phyloP scores from a whole-genome alignment of 768 basidiomycete species.

The Nidularia pulvinata region DNA sequence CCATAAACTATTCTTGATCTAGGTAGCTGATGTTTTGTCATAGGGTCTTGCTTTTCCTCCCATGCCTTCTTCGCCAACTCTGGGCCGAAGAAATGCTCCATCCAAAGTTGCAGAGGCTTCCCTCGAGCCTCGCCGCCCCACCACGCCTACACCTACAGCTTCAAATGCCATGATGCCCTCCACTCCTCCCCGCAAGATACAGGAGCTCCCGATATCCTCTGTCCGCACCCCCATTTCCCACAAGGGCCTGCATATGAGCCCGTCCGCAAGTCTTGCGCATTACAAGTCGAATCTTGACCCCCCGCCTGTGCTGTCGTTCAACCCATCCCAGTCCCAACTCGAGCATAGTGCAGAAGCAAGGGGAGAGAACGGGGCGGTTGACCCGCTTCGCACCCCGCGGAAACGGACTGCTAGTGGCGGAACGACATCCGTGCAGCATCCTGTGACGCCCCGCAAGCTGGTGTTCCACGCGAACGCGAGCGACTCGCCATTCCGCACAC shows the following conservation, averaged over 20 bases:
- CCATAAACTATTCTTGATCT: not conserved
- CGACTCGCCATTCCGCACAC: conserved; percentile 39
- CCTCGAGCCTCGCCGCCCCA: conserved; percentile 4
- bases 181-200: conserved; percentile 30
- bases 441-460: conserved; percentile 35
- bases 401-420: conserved; percentile 20
- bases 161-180: conserved; percentile 26
- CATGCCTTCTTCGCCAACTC: conserved; percentile 46
- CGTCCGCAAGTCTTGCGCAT: conserved; percentile 61
- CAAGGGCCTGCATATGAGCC: conserved; percentile 70
- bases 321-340: conserved; percentile 9
- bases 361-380: conserved; percentile 12
- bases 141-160: conserved; percentile 14
- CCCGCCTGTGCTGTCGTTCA: conserved; percentile 36
- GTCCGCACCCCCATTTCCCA: conserved; percentile 69
- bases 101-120: conserved; percentile 3
- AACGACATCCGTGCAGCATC: conserved; percentile 15
- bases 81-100: conserved; percentile 27
- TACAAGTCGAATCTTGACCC: conserved; percentile 73
- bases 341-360: conserved; percentile 14
- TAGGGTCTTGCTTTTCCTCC: conserved; percentile 37
- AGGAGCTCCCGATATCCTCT: conserved; percentile 47
- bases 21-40: conserved; percentile 5
- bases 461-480: conserved; percentile 30
- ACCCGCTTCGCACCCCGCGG: conserved; percentile 37